phyloP scores from a whole-genome alignment of 306 rosid species.

The Trifolium subterraneum region DNA sequence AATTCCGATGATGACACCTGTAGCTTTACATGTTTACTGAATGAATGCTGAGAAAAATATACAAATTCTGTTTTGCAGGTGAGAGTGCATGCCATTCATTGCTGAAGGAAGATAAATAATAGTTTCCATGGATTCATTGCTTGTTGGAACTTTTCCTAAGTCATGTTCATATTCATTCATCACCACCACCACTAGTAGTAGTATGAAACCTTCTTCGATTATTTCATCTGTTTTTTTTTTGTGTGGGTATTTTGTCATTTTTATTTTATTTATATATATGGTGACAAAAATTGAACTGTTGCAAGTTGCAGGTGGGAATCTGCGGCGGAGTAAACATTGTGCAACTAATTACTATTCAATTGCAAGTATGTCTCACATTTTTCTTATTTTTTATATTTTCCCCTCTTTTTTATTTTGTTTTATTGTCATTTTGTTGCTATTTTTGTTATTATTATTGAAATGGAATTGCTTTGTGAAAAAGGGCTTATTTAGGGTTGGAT shows the following conservation, averaged over 20 bases:
- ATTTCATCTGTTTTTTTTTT: too few relatives aligned
- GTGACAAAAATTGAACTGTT: slow-evolving; percentile 8
- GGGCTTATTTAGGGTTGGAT: neutral
- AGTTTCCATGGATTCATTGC: slow-evolving; percentile 40
- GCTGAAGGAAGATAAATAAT: too few relatives aligned
- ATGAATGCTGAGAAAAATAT: too few relatives aligned
- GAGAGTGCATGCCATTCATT: neutral
- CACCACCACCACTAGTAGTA: neutral
- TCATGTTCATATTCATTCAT: slow-evolving; percentile 20
- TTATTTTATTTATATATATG: too few relatives aligned
- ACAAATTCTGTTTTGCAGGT: neutral
- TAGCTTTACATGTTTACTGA: too few relatives aligned
- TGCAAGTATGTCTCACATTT: slow-evolving; percentile 35
- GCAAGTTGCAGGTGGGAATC: slow-evolving; percentile 51
- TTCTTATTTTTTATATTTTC: neutral
- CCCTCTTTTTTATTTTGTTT: too few relatives aligned
- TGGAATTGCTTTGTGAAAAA: neutral
- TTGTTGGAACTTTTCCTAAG: slow-evolving; percentile 41
- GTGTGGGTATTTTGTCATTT: too few relatives aligned
- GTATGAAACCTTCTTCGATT: too few relatives aligned
- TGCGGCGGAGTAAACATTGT: slow-evolving; percentile 46
- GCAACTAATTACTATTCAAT: slow-evolving; percentile 11
- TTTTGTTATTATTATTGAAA: neutral
- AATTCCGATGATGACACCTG: neutral
- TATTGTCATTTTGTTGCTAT: too few relatives aligned